phyloP scores from a whole-genome alignment of 305 asterid species.

The Plantago rigida region DNA sequence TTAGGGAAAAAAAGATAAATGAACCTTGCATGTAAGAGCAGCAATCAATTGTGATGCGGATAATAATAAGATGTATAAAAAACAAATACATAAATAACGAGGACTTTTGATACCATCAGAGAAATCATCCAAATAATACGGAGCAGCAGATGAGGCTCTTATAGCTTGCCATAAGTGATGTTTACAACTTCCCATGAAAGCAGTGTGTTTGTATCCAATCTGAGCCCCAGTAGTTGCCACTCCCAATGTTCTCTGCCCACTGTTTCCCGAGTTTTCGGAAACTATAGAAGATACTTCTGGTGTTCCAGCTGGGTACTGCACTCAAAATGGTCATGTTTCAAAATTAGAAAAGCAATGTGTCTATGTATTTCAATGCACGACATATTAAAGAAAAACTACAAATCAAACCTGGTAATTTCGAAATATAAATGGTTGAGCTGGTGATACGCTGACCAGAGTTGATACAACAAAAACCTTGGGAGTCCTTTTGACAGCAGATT shows the following conservation, averaged over 20 bases:
- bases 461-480: constrained; percentile 97
- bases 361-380: neutral
- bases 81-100: constrained; percentile 14
- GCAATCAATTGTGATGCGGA: neutral
- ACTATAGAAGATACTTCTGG: constrained; percentile 62
- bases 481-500: constrained; percentile 77
- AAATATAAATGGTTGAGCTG: constrained; percentile 98
- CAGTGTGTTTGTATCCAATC: constrained; percentile 71
- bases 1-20: constrained; percentile 9
- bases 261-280: constrained; percentile 59
- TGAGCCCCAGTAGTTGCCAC: constrained; percentile 67
- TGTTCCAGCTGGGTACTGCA: constrained; percentile 96
- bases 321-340: constrained; percentile 23
- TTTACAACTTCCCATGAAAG: constrained; percentile 95
- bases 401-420: constrained; percentile 88
- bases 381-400: constrained; percentile 1
- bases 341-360: neutral
- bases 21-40: neutral
- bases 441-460: constrained; percentile 82
- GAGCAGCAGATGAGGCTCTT: constrained; percentile 99
- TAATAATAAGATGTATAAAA: constrained; percentile 5
- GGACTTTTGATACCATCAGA: constrained; percentile 63
- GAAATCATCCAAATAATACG: constrained; percentile 96
- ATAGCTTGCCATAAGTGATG: constrained; percentile 95
- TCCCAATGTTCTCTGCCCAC: constrained; percentile 37